Evolutionary conservation across 2,329 filamentous ascomycete species (phyloP).

Genomic region (Fusarium anthophilum): DNA sequence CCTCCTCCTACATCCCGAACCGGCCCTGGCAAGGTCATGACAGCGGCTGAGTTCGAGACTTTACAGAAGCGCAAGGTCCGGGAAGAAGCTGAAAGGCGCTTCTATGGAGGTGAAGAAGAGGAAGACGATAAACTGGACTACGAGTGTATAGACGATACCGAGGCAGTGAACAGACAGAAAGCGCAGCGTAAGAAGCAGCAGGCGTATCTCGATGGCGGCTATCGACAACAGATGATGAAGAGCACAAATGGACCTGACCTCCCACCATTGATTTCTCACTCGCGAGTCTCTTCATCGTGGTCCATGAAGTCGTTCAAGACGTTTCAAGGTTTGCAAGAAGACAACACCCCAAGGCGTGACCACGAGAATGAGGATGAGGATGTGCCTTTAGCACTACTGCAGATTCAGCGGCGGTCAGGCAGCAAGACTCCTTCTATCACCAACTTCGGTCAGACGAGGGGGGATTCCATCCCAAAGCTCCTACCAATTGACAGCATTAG

Average conservation of each 20-base stretch:
- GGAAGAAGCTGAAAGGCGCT: neutral
- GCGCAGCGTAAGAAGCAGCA: constrained; percentile 19
- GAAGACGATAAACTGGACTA: constrained; percentile 22
- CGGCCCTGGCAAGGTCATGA: constrained; percentile 12
- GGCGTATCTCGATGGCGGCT: constrained; percentile 7
- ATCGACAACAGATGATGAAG: constrained; percentile 27
- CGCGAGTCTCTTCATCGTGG: neutral
- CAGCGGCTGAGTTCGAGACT: constrained; percentile 15
- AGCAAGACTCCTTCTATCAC: neutral
- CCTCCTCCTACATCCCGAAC: neutral
- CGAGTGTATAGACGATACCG: constrained; percentile 7
- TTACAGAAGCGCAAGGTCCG: neutral
- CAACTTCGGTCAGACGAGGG: neutral
- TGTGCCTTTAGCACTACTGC: constrained; percentile 10
- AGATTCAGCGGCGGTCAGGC: neutral
- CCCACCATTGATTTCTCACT: neutral
- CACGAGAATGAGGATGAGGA: constrained; percentile 5
- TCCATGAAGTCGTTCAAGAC: constrained; percentile 15
- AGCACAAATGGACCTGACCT: constrained; percentile 12
- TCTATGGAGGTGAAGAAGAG: constrained; percentile 1
- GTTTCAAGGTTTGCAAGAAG: neutral
- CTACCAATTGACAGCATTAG: neutral
- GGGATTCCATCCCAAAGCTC: neutral
- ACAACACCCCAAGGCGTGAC: neutral
- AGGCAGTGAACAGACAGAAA: neutral